Evolutionary conservation across 768 basidiomycete genomes (phyloP).

Genomic region (Phanerochaete sordida): DNA sequence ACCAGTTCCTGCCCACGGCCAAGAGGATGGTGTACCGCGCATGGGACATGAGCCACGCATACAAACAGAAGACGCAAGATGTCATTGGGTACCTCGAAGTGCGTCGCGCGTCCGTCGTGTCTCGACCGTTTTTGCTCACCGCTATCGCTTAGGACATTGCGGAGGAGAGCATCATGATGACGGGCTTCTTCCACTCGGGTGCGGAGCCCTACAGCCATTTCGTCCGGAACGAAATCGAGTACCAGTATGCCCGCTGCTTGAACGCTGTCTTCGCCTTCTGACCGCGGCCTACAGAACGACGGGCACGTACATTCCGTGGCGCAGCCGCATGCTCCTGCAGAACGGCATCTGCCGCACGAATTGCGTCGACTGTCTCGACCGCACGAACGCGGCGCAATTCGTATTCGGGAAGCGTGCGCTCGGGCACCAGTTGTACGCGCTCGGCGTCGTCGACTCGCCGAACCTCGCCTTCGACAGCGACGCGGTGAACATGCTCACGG

Average conservation of each 20-base stretch:
- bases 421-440: conserved; percentile 92
- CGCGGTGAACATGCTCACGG: conserved; percentile 93
- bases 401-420: conserved; percentile 94
- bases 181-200: conserved; percentile 94
- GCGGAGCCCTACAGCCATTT: conserved; percentile 78
- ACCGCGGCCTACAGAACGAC: conserved; percentile 15
- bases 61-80: conserved; percentile 96
- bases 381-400: conserved; percentile 96
- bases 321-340: conserved; percentile 73
- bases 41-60: conserved; percentile 96
- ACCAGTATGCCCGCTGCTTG: conserved; percentile 29
- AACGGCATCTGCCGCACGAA: conserved; percentile 92
- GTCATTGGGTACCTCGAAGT: conserved; percentile 71
- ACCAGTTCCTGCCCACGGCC: conserved; percentile 86
- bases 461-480: conserved; percentile 90
- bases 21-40: conserved; percentile 89
- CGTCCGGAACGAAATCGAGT: conserved; percentile 42
- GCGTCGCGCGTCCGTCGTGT: neutral
- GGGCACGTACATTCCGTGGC: conserved; percentile 42
- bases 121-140: conserved; percentile 37
- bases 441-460: conserved; percentile 84
- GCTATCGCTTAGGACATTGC: conserved; percentile 65
- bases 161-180: conserved; percentile 87
- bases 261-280: neutral
- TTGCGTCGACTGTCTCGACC: conserved; percentile 95